These are phyloP conservation scores for Colletotrichum sp. DNA, from an alignment of 2,329 filamentous ascomycete species.

Conservation along the genomic window DNA sequence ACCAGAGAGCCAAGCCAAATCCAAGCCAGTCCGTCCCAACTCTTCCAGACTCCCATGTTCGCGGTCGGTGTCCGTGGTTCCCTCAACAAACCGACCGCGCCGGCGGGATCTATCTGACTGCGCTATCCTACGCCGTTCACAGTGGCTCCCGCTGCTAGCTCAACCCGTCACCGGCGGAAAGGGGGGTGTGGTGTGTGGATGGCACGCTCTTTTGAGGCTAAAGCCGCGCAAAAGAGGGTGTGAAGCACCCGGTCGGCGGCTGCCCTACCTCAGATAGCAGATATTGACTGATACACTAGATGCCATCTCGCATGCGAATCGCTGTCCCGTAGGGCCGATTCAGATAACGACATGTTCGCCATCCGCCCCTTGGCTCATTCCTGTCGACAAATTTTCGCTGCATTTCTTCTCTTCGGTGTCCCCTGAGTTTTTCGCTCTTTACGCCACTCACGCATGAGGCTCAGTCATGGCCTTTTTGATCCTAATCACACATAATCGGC, in stretches of 20 bases:
- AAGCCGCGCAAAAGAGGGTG: background rate
- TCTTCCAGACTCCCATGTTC: background rate
- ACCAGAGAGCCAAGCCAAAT: background rate
- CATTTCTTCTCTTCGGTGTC: background rate
- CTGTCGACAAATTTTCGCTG: background rate
- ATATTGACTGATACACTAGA: background rate
- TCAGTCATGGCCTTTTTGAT: background rate
- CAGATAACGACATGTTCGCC: slow-evolving; percentile 5
- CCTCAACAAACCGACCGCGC: background rate
- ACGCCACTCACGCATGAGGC: background rate
- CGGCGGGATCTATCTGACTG: background rate
- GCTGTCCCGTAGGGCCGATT: slow-evolving; percentile 16
- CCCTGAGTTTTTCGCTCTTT: background rate
- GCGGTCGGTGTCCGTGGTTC: background rate
- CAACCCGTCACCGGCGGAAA: background rate
- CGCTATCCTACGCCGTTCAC: background rate
- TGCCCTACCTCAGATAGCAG: background rate
- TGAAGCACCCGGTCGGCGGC: background rate
- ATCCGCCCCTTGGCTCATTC: background rate
- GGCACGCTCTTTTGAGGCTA: background rate
- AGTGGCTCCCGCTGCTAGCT: background rate
- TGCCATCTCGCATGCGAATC: slow-evolving; percentile 17
- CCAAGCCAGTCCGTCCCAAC: background rate
- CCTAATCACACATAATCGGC: background rate
- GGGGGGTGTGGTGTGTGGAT: background rate